Evolutionary conservation across 352 stramenopile genomes (phyloP).

Genomic region (Globisporangium viniferum): DNA sequence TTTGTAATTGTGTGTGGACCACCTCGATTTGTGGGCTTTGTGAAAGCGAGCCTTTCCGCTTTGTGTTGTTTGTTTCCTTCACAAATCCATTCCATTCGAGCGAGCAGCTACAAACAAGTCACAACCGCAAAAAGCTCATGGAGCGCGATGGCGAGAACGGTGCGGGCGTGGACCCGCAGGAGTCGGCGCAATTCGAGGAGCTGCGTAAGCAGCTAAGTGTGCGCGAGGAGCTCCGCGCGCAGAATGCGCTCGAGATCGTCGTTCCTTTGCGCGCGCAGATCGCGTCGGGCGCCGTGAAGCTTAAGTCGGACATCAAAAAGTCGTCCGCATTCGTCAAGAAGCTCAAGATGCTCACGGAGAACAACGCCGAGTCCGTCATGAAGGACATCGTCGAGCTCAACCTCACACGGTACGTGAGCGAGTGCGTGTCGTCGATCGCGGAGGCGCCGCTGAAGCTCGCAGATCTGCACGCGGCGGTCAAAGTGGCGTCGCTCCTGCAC

Average conservation of each 20-base stretch:
- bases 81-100: neutral
- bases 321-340: conserved; percentile 98
- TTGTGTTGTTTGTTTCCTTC: too few species aligned
- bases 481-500: conserved; percentile 88
- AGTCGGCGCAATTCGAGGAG: conserved; percentile 40
- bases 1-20: too few species aligned
- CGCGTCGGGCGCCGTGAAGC: conserved; percentile 83
- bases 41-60: too few species aligned
- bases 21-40: too few species aligned
- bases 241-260: conserved; percentile 55
- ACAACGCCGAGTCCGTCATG: conserved; percentile 63
- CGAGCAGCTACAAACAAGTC: neutral
- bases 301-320: conserved; percentile 98
- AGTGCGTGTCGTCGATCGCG: conserved; percentile 88
- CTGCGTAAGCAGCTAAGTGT: conserved; percentile 28
- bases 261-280: conserved; percentile 69
- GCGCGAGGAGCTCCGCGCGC: conserved; percentile 44
- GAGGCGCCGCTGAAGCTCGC: conserved; percentile 84
- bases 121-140: neutral
- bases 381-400: conserved; percentile 91
- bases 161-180: conserved; percentile 14
- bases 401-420: conserved; percentile 93
- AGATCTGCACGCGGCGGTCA: conserved; percentile 85
- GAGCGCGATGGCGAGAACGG: conserved; percentile 1
- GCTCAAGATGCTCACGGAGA: conserved; percentile 82